phyloP scores from a whole-genome alignment of 106 monocot species.

The Dendrobium catenatum region DNA sequence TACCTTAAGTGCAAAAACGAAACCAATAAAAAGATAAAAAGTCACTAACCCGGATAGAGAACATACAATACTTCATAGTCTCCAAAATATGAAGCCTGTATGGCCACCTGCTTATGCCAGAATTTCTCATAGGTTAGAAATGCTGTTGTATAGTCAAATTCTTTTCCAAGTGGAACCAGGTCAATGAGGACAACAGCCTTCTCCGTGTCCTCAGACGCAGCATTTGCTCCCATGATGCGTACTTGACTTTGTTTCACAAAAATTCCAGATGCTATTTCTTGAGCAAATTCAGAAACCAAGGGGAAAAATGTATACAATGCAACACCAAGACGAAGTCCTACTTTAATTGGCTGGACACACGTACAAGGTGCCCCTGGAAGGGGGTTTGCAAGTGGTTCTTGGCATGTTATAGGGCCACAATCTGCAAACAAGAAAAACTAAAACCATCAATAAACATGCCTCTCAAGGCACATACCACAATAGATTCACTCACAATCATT shows the following conservation, averaged over 20 bases:
- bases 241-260: constrained; percentile 79
- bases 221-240: constrained; percentile 94
- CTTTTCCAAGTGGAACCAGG: constrained; percentile 62
- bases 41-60: constrained; percentile 69
- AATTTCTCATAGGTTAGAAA: constrained; percentile 43
- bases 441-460: background rate
- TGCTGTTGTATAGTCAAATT: constrained; percentile 55
- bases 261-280: constrained; percentile 72
- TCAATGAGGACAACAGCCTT: constrained; percentile 71
- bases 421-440: constrained; percentile 44
- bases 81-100: constrained; percentile 64
- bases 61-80: constrained; percentile 83
- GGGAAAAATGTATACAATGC: constrained; percentile 79
- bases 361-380: constrained; percentile 63
- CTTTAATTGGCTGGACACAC: constrained; percentile 84
- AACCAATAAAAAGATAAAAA: constrained; percentile 3
- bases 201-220: constrained; percentile 58
- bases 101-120: constrained; percentile 74
- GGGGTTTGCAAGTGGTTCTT: constrained; percentile 56
- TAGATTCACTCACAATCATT: constrained; percentile 1
- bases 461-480: background rate
- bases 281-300: constrained; percentile 72
- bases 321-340: constrained; percentile 51
- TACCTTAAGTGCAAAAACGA: background rate
- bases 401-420: constrained; percentile 45